Evolutionary conservation across 2,329 filamentous ascomycete genomes (phyloP).

Genomic region (Trichoderma sp.): DNA sequence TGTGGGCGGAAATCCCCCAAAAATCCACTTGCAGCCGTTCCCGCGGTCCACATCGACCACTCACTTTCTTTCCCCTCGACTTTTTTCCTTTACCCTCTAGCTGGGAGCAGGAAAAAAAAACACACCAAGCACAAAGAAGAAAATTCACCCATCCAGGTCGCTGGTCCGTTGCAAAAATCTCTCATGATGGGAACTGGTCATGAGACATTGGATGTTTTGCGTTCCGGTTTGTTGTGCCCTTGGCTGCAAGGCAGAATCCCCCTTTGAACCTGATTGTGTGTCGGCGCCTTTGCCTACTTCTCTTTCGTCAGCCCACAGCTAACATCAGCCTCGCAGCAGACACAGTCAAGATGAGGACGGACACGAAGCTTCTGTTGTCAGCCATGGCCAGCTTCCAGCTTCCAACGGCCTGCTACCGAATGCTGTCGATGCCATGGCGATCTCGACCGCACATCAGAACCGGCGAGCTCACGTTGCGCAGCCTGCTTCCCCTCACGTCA

Average conservation of each 20-base stretch:
- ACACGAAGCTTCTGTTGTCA: background rate
- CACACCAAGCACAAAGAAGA: background rate
- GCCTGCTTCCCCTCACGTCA: constrained; percentile 17
- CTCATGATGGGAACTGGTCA: background rate
- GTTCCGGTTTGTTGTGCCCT: background rate
- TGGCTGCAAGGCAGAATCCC: background rate
- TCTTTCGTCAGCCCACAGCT: background rate
- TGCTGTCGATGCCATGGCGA: background rate
- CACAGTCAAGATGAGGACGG: background rate
- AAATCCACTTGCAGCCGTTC: constrained; percentile 13
- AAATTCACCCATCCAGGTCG: background rate
- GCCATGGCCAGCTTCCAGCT: background rate
- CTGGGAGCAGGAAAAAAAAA: background rate
- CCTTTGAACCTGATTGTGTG: background rate
- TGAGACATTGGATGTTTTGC: background rate
- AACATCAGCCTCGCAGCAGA: background rate
- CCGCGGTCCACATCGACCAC: constrained; percentile 22
- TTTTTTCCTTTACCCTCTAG: constrained; percentile 15
- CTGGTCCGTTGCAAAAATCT: background rate
- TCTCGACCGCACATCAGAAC: background rate
- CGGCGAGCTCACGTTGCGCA: constrained; percentile 1
- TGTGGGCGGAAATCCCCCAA: constrained; percentile 7
- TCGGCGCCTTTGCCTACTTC: background rate
- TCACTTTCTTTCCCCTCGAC: constrained; percentile 20
- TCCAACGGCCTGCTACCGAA: background rate